Conservation (phyloP, 2,329 filamentous ascomycete genomes). For the Monilinia vaccinii-corymbosi region DNA sequence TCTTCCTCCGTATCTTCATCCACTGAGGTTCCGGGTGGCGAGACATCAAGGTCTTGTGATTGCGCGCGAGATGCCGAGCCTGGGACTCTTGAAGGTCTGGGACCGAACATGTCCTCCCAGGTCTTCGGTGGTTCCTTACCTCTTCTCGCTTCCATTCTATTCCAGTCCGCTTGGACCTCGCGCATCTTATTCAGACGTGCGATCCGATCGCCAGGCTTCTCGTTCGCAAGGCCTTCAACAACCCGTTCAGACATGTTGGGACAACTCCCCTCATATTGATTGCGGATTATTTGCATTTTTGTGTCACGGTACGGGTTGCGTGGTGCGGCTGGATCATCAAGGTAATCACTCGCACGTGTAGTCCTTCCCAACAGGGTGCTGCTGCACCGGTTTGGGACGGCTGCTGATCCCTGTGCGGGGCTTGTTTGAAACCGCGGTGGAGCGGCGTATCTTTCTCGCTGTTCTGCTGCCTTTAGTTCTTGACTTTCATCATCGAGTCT, state of each 20-base stretch:
- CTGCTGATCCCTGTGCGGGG: accelerated
- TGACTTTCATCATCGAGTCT: background rate
- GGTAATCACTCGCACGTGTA: too few species aligned
- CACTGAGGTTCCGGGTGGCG: background rate
- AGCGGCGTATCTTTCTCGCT: too few species aligned
- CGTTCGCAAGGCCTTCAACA: background rate
- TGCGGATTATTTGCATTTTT: background rate
- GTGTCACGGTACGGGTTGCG: background rate
- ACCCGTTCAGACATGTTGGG: background rate
- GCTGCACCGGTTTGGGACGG: background rate
- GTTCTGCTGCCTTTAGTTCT: background rate
- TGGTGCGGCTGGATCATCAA: too few species aligned
- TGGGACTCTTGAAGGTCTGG: too few species aligned
- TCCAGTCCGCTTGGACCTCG: background rate
- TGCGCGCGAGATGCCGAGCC: background rate
- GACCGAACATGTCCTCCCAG: too few species aligned
- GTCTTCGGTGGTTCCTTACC: too few species aligned
- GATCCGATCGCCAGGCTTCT: background rate
- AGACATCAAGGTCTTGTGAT: background rate
- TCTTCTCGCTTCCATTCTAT: too few species aligned
- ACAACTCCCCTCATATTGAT: background rate
- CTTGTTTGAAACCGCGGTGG: too few species aligned
- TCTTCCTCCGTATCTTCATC: background rate
- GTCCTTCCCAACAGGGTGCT: background rate
- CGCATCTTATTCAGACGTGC: background rate